Evolutionary conservation across 176 grass and related monocot genomes (phyloP).

Genomic region (Typha latifolia): DNA sequence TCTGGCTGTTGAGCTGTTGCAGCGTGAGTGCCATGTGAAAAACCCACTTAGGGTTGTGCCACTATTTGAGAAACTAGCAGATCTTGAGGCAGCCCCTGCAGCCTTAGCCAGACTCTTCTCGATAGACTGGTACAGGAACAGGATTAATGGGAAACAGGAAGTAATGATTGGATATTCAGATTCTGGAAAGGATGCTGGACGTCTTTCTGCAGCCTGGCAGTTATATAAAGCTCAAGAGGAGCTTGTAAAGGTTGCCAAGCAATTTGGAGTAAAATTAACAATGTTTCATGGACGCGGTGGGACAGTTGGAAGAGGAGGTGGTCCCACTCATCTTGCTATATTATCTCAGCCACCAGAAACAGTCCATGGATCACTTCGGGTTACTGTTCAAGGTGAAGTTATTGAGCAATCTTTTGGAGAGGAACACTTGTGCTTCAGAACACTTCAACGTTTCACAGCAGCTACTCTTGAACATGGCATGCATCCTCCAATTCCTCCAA

Average conservation of each 20-base stretch:
- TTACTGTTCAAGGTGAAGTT: constrained; percentile 94
- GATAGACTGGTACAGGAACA: constrained; percentile 90
- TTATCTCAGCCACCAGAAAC: constrained; percentile 93
- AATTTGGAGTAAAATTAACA: constrained; percentile 89
- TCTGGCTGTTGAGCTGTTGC: constrained; percentile 82
- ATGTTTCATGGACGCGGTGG: constrained; percentile 99
- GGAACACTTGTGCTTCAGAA: constrained; percentile 90
- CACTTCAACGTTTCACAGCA: constrained; percentile 85
- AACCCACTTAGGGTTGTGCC: constrained; percentile 81
- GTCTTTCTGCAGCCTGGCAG: constrained; percentile 95
- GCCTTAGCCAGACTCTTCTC: constrained; percentile 77
- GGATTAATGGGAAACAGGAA: constrained; percentile 92
- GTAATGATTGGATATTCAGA: constrained; percentile 99
- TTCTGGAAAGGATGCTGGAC: constrained; percentile 94
- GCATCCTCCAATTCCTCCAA: constrained; percentile 86
- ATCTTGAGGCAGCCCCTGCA: constrained; percentile 86
- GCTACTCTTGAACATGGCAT: constrained; percentile 97
- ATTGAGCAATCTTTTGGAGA: constrained; percentile 96
- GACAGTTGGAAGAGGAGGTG: constrained; percentile 91
- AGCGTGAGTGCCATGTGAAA: constrained; percentile 76
- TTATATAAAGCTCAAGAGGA: constrained; percentile 97
- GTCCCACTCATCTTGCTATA: constrained; percentile 92
- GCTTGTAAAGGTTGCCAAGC: constrained; percentile 90
- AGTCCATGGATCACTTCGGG: constrained; percentile 77
- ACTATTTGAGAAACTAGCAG: constrained; percentile 92